Conservation (phyloP, 1,139 yeast species). For the Suhomyces ambrosiae region DNA sequence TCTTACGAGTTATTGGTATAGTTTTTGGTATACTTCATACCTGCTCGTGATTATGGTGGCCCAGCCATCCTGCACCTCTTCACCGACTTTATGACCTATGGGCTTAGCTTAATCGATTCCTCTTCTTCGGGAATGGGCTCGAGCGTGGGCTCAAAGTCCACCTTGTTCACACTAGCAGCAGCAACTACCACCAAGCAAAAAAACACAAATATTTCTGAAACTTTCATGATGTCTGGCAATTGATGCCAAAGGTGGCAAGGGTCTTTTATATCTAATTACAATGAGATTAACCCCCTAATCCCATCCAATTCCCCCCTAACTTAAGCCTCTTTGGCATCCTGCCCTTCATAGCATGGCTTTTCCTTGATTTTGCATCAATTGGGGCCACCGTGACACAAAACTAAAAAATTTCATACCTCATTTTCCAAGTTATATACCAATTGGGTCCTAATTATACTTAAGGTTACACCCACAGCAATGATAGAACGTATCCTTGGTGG, state of each 20-base stretch:
- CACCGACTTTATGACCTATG: no score
- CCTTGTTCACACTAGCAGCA: background rate
- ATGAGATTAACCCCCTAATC: background rate
- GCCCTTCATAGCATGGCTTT: background rate
- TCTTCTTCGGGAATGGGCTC: background rate
- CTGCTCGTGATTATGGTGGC: no score
- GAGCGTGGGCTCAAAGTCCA: background rate
- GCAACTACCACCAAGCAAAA: background rate
- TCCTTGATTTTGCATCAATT: constrained; percentile 3
- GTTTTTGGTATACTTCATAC: no score
- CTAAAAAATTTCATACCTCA: constrained; percentile 2
- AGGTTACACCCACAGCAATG: constrained; percentile 11
- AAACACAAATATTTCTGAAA: background rate
- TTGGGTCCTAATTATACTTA: background rate
- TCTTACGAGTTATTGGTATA: no score
- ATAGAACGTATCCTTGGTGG: constrained; percentile 62
- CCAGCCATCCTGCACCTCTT: no score
- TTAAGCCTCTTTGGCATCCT: background rate
- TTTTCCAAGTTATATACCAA: background rate
- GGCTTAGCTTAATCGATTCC: background rate
- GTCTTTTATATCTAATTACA: background rate
- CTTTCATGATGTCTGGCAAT: background rate
- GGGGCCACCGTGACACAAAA: constrained; percentile 6
- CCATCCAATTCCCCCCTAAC: no score
- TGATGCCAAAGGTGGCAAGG: background rate